Percentiles rank a stretch among this genome's conserved stretches.
These are phyloP conservation scores for Trametes sp. DNA, from an alignment of 1,284 basidiomycete species.

Conservation along the genomic window DNA sequence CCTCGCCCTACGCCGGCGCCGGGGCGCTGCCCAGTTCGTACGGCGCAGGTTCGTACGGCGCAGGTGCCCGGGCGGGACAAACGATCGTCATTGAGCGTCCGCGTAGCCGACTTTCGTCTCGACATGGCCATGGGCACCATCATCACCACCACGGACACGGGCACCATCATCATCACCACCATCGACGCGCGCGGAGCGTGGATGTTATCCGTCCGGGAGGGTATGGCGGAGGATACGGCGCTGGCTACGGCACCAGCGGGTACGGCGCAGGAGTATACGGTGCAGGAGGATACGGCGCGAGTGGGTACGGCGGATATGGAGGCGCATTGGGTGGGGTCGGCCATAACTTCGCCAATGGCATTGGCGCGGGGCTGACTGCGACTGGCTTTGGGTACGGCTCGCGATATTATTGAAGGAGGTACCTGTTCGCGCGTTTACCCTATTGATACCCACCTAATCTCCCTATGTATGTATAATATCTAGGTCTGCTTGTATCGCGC, in stretches of 20 bases:
- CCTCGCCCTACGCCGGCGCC: slow-evolving; percentile 5
- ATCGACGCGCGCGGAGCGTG: slow-evolving; percentile 31
- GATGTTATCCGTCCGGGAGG: slow-evolving; percentile 20
- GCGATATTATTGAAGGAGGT: slow-evolving; percentile 5
- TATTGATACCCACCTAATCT: not conserved
- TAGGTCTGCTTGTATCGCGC: no score
- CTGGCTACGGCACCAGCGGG: slow-evolving; percentile 5
- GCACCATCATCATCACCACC: slow-evolving; percentile 31
- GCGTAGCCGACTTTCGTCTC: slow-evolving; percentile 17
- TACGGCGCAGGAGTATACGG: slow-evolving; percentile 13
- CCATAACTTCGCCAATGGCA: not conserved
- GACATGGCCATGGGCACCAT: not conserved
- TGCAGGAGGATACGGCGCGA: slow-evolving; percentile 1
- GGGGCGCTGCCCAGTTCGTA: no score
- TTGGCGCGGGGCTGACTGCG: slow-evolving; percentile 4
- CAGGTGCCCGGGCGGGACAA: slow-evolving; percentile 22
- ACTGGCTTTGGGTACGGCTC: slow-evolving; percentile 1
- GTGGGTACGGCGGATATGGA: slow-evolving; percentile 6
- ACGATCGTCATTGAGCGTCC: slow-evolving; percentile 31
- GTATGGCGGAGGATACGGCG: slow-evolving; percentile 2
- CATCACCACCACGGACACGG: not conserved
- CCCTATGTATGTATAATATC: not conserved
- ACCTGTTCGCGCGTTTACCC: not conserved
- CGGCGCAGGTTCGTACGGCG: slow-evolving; percentile 12
- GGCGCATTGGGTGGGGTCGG: not conserved